These are phyloP conservation scores for Coemansia sp. DNA, from an alignment of 192 early-diverging fungal species.

Conservation along the genomic window DNA sequence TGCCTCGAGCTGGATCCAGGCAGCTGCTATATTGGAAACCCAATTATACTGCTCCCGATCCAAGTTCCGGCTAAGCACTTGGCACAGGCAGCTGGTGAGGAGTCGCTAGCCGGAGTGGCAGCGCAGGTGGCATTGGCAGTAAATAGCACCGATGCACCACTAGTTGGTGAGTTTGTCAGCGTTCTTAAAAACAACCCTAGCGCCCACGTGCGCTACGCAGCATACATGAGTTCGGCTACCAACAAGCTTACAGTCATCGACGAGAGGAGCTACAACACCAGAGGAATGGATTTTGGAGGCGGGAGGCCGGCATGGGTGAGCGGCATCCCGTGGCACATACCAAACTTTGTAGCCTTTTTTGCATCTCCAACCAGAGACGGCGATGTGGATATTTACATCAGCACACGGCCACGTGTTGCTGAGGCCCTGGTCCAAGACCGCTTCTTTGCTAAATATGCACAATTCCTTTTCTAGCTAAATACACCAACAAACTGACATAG, in stretches of 20 bases:
- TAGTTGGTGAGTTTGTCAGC: slow-evolving; percentile 22
- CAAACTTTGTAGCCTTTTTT: slow-evolving; percentile 35
- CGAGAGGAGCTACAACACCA: slow-evolving; percentile 21
- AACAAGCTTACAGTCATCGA: slow-evolving; percentile 22
- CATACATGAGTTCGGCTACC: background rate
- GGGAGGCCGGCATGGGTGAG: slow-evolving; percentile 40
- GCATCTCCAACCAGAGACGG: background rate
- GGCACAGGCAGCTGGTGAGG: background rate
- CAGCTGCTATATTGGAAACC: slow-evolving; percentile 33
- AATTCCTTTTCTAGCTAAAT: background rate
- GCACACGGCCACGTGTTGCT: slow-evolving; percentile 7
- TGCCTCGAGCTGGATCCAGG: background rate
- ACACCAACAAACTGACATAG: background rate
- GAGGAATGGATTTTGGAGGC: slow-evolving; percentile 35
- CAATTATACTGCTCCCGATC: slow-evolving; percentile 14
- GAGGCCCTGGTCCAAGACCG: slow-evolving; percentile 3
- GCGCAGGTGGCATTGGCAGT: slow-evolving; percentile 1
- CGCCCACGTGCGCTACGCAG: slow-evolving; percentile 13
- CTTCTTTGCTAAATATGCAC: slow-evolving; percentile 27
- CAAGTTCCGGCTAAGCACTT: background rate
- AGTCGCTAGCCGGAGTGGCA: slow-evolving; percentile 6
- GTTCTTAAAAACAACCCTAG: slow-evolving; percentile 10
- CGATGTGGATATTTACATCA: slow-evolving; percentile 22
- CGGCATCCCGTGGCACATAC: slow-evolving; percentile 25
- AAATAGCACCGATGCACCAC: background rate